phyloP scores from a whole-genome alignment of 805 yeast species.

The Priceomyces castillae region DNA sequence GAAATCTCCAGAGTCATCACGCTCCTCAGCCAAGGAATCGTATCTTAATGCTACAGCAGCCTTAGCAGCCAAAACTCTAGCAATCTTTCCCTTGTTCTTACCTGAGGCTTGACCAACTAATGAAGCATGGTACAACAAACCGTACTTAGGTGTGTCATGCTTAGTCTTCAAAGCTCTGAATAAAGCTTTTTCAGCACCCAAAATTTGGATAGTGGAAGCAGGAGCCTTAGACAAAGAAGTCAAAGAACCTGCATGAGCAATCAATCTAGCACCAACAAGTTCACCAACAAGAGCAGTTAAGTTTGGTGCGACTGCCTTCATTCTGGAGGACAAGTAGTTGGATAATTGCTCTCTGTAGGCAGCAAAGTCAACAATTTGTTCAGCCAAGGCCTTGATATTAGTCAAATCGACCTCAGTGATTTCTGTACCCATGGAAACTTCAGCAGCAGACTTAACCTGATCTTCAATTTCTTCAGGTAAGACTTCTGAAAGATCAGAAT shows the following conservation, averaged over 20 bases:
- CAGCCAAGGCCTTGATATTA: constrained; percentile 88
- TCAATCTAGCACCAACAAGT: constrained; percentile 96
- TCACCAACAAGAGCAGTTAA: constrained; percentile 95
- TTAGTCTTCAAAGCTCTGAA: constrained; percentile 98
- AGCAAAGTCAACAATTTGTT: constrained; percentile 93
- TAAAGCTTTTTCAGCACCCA: constrained; percentile 98
- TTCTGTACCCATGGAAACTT: constrained; percentile 99
- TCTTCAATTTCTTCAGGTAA: constrained; percentile 48
- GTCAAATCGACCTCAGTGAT: constrained; percentile 86
- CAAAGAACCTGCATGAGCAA: constrained; percentile 95
- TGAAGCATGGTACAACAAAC: constrained; percentile 94
- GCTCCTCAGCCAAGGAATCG: constrained; percentile 95
- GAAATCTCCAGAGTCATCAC: constrained; percentile 92
- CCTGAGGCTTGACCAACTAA: constrained; percentile 97
- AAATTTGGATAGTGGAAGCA: constrained; percentile 95
- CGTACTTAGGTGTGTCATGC: constrained; percentile 98
- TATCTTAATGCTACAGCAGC: constrained; percentile 96
- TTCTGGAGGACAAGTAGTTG: constrained; percentile 85
- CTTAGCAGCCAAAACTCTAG: constrained; percentile 97
- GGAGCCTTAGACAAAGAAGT: constrained; percentile 96
- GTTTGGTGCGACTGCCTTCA: constrained; percentile 99
- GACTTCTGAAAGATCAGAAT: constrained; percentile 67
- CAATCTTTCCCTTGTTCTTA: constrained; percentile 97
- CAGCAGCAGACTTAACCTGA: constrained; percentile 90
- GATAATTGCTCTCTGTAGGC: constrained; percentile 95